These are phyloP conservation scores for Colletotrichum sp. DNA, from an alignment of 2,329 filamentous ascomycete species.

Conservation along the genomic window DNA sequence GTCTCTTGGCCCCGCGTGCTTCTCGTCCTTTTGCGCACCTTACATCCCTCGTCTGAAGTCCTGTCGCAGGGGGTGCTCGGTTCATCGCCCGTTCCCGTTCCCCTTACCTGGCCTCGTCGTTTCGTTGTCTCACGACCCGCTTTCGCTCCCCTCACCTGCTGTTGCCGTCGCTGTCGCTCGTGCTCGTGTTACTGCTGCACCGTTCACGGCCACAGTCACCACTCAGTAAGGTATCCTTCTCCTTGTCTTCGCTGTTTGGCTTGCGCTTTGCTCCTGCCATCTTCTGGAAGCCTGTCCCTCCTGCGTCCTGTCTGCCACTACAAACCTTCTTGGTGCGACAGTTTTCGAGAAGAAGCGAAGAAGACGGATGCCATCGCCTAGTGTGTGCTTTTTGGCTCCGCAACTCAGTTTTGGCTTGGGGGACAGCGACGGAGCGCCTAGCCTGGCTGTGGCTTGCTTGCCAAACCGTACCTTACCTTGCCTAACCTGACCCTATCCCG, in stretches of 20 bases:
- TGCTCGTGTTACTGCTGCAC: background rate
- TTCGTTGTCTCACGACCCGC: slow-evolving; percentile 15
- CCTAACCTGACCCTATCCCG: background rate
- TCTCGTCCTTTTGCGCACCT: background rate
- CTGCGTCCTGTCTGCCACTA: background rate
- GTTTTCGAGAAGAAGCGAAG: slow-evolving; percentile 8
- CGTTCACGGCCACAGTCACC: background rate
- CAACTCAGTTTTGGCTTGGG: background rate
- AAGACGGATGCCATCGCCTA: background rate
- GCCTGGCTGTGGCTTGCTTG: background rate
- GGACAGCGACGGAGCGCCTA: background rate
- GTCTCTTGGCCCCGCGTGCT: background rate
- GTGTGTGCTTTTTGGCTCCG: background rate
- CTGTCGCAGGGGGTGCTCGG: slow-evolving; percentile 15
- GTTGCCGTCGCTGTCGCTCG: background rate
- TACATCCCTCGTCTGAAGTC: slow-evolving; percentile 15
- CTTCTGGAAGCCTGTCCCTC: slow-evolving; percentile 6
- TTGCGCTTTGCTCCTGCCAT: background rate
- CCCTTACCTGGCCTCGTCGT: background rate
- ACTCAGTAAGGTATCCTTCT: background rate
- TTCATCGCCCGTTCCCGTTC: slow-evolving; percentile 14
- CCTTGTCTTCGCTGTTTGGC: background rate
- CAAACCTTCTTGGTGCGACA: background rate
- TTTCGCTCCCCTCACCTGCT: background rate
- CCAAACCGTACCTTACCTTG: background rate